A percentile compares a stretch with the other conserved stretches of the same genome.
Evolutionary conservation across 2,329 filamentous ascomycete species (phyloP).

Genomic region (Penicillium griseofulvum): DNA sequence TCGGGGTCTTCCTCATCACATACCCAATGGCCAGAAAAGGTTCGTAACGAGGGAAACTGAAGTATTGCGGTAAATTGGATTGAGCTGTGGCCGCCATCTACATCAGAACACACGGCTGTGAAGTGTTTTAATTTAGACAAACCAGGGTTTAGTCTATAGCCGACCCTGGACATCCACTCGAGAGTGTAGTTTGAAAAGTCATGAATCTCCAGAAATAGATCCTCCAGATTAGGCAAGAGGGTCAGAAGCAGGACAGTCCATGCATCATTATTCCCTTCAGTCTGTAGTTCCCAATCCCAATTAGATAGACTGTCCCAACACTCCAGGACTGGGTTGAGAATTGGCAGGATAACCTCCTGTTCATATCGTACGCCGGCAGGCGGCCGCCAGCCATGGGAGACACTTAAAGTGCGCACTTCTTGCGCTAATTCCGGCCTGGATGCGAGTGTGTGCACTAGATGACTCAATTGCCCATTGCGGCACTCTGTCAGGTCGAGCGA

Average conservation of each 20-base stretch:
- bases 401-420: not conserved
- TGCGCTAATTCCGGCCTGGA: not conserved
- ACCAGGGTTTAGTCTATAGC: not conserved
- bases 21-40: not conserved
- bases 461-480: not conserved
- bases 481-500: not conserved
- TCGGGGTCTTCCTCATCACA: not conserved
- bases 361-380: not conserved
- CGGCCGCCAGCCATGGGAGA: not conserved
- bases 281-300: not conserved
- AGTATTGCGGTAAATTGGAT: not conserved
- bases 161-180: not conserved
- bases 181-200: not conserved
- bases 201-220: not conserved
- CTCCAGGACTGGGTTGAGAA: not conserved
- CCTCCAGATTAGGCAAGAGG: not conserved
- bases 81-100: not conserved
- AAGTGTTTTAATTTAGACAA: not conserved
- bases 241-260: not conserved
- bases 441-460: not conserved
- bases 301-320: not conserved
- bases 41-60: not conserved
- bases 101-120: not conserved
- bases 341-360: not conserved
- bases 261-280: not conserved